These are phyloP conservation scores for Hymenoscyphus repandus DNA, from an alignment of 2,329 filamentous ascomycete species.

Conservation along the genomic window DNA sequence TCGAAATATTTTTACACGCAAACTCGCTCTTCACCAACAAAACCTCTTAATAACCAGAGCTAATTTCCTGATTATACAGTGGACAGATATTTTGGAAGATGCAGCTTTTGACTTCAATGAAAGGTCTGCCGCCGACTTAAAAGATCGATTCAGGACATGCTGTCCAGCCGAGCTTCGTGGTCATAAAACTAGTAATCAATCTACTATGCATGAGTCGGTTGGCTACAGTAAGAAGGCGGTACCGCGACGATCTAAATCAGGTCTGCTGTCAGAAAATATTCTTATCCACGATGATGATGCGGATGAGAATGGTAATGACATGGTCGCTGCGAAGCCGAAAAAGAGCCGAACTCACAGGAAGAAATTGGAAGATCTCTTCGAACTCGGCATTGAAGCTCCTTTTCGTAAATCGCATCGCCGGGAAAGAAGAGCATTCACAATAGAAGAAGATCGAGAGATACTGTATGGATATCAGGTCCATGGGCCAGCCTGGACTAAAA, in stretches of 20 bases:
- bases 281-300: constrained; percentile 31
- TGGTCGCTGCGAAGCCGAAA: constrained; percentile 35
- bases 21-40: no score
- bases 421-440: constrained; percentile 55
- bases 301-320: constrained; percentile 22
- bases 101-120: constrained; percentile 55
- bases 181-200: constrained; percentile 32
- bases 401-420: constrained; percentile 59
- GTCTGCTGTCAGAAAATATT: constrained; percentile 50
- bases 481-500: constrained; percentile 61
- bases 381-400: constrained; percentile 55
- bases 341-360: constrained; percentile 51
- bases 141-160: constrained; percentile 62
- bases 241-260: constrained; percentile 40
- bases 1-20: no score
- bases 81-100: constrained; percentile 60
- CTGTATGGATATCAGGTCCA: constrained; percentile 54
- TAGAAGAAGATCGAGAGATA: constrained; percentile 58
- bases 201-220: constrained; percentile 4
- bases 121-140: constrained; percentile 57
- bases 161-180: constrained; percentile 55
- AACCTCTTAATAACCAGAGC: no score
- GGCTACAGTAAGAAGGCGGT: constrained; percentile 9
- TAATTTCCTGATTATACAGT: constrained; percentile 25
- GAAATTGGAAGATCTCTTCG: constrained; percentile 49